Evolutionary conservation across 805 yeast species (phyloP).

Genomic region (Komagataella pseudopastoris): DNA sequence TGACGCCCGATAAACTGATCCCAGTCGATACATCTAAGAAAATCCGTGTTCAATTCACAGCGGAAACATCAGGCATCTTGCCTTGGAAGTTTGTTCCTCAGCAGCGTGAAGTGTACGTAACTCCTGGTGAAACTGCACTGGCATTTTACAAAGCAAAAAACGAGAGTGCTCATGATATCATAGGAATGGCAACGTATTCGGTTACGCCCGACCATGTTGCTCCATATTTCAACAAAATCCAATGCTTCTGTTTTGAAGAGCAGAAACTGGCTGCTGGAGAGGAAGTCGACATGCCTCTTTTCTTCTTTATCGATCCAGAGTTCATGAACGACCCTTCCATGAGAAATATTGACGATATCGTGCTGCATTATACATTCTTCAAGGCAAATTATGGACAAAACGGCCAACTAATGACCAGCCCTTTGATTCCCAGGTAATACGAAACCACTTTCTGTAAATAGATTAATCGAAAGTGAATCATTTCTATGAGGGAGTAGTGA

Average conservation of each 20-base stretch:
- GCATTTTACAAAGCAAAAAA: conserved; percentile 93
- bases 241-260: conserved; percentile 97
- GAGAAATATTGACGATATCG: conserved; percentile 82
- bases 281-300: conserved; percentile 97
- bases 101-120: conserved; percentile 81
- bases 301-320: conserved; percentile 94
- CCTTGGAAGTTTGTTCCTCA: conserved; percentile 96
- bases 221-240: conserved; percentile 91
- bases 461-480: too few relatives aligned
- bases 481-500: background rate
- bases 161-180: conserved; percentile 72
- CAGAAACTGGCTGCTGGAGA: conserved; percentile 90
- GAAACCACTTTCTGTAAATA: background rate
- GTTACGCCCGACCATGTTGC: conserved; percentile 96
- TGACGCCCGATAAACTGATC: conserved; percentile 75
- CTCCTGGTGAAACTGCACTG: conserved; percentile 96
- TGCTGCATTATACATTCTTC: conserved; percentile 87
- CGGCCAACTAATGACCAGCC: background rate
- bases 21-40: conserved; percentile 82
- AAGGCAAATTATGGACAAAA: conserved; percentile 22
- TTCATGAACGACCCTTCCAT: conserved; percentile 86
- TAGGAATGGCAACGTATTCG: conserved; percentile 97
- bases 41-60: conserved; percentile 75
- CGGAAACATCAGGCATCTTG: conserved; percentile 78
- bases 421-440: background rate